phyloP scores from a whole-genome alignment of 2,329 filamentous ascomycete species.

The Penicillium sp. region DNA sequence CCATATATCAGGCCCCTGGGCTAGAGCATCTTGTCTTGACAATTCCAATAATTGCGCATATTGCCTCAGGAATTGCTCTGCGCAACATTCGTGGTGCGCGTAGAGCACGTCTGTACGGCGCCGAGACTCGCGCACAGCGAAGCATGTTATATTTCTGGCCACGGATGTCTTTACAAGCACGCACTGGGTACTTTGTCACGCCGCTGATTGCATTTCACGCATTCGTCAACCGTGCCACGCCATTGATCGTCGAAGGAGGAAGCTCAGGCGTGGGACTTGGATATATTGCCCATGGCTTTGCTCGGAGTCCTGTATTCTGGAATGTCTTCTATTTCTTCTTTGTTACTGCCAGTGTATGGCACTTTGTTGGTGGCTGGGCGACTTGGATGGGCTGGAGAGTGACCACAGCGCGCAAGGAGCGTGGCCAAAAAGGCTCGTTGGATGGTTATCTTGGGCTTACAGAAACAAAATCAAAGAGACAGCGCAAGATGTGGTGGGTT shows the following conservation, averaged over 20 bases:
- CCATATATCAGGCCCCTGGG: conserved; percentile 82
- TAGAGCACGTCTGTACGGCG: conserved; percentile 72
- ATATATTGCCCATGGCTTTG: conserved; percentile 83
- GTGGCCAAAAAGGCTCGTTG: conserved; percentile 28
- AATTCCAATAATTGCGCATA: conserved; percentile 70
- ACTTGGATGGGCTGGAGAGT: conserved; percentile 66
- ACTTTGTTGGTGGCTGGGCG: conserved; percentile 82
- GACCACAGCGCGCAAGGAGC: conserved; percentile 34
- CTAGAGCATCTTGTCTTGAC: conserved; percentile 77
- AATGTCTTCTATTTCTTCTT: conserved; percentile 68
- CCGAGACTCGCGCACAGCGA: conserved; percentile 55
- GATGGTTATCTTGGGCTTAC: conserved; percentile 36
- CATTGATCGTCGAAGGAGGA: conserved; percentile 74
- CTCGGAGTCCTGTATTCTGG: conserved; percentile 64
- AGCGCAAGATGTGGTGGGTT: conserved; percentile 66
- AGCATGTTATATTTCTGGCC: conserved; percentile 61
- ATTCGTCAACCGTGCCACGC: conserved; percentile 71
- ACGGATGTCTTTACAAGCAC: conserved; percentile 63
- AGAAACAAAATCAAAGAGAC: conserved; percentile 51
- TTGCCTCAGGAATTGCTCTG: conserved; percentile 72
- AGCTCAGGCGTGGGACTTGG: conserved; percentile 80
- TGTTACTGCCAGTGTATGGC: conserved; percentile 65
- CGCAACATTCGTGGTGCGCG: conserved; percentile 71
- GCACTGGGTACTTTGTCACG: conserved; percentile 68
- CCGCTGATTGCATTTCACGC: conserved; percentile 68